Percentiles rank a stretch among this genome's conserved stretches.
Evolutionary conservation across 345 rosid genomes (phyloP).

Genomic region (Populus davidiana): DNA sequence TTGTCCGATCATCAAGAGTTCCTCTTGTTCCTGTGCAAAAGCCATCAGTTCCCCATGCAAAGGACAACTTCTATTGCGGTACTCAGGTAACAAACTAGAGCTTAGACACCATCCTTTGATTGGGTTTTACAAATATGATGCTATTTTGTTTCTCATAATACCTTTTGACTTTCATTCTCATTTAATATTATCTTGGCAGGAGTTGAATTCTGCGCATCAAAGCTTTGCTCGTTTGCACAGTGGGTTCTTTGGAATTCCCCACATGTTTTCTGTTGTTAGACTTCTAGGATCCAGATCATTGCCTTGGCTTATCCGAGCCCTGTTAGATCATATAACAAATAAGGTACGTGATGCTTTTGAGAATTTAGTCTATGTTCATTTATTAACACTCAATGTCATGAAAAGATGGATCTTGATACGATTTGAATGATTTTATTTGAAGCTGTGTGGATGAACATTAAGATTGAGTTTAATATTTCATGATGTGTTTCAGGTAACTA

Average conservation of each 20-base stretch:
- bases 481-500: conserved; percentile 53
- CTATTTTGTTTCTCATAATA: not conserved
- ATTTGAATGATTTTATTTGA: not conserved
- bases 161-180: not conserved
- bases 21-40: conserved; percentile 74
- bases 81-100: conserved; percentile 63
- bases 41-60: conserved; percentile 89
- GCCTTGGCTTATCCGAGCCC: conserved; percentile 96
- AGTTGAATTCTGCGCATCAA: conserved; percentile 95
- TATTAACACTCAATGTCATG: conserved; percentile 7
- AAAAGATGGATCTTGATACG: not conserved
- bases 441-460: not conserved
- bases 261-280: conserved; percentile 75
- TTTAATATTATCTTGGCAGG: conserved; percentile 42
- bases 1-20: conserved; percentile 77
- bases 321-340: conserved; percentile 92
- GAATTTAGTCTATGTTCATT: not conserved
- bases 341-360: conserved; percentile 48
- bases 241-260: conserved; percentile 87
- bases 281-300: conserved; percentile 93
- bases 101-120: not conserved
- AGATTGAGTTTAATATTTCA: conserved; percentile 19
- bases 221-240: conserved; percentile 90
- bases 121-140: conserved; percentile 1
- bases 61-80: conserved; percentile 90